phyloP scores from a whole-genome alignment of 768 basidiomycete species.

The Xerocomellus intermedius region DNA sequence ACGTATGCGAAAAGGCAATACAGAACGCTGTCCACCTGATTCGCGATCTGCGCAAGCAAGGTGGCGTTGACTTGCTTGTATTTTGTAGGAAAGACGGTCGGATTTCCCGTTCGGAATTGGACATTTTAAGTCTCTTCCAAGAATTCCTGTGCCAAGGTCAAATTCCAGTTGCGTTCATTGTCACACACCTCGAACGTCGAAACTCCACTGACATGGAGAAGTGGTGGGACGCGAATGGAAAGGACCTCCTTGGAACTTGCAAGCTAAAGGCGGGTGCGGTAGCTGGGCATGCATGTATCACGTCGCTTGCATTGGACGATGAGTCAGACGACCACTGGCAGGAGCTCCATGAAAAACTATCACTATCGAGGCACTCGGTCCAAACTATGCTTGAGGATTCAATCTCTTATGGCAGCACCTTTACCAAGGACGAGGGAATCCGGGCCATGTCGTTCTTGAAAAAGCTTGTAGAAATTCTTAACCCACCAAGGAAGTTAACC shows the following conservation, averaged over 20 bases:
- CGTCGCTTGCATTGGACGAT: constrained; percentile 11
- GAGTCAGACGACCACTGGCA: neutral
- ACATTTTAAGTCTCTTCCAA: constrained; percentile 36
- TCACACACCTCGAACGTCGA: constrained; percentile 38
- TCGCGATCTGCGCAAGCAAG: constrained; percentile 23
- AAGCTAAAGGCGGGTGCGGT: constrained; percentile 8
- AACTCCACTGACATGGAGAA: constrained; percentile 29
- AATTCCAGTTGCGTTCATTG: constrained; percentile 39
- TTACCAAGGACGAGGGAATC: constrained; percentile 11
- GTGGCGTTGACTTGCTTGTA: constrained; percentile 40
- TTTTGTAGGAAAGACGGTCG: constrained; percentile 35
- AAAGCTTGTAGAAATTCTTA: constrained; percentile 17
- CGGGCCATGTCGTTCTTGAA: constrained; percentile 28
- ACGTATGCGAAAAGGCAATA: constrained; percentile 18
- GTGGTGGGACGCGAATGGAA: constrained; percentile 31
- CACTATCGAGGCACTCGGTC: constrained; percentile 15
- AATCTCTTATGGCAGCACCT: constrained; percentile 14
- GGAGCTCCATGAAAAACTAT: constrained; percentile 4
- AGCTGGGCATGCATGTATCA: constrained; percentile 33
- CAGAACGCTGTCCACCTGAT: constrained; percentile 30
- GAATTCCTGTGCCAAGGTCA: constrained; percentile 38
- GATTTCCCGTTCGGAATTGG: constrained; percentile 25
- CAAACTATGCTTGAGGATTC: constrained; percentile 24
- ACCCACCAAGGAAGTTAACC: constrained; percentile 6
- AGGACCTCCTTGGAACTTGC: constrained; percentile 9